phyloP scores from a whole-genome alignment of 2,329 filamentous ascomycete genomes.

The Cordyceps javanica region DNA sequence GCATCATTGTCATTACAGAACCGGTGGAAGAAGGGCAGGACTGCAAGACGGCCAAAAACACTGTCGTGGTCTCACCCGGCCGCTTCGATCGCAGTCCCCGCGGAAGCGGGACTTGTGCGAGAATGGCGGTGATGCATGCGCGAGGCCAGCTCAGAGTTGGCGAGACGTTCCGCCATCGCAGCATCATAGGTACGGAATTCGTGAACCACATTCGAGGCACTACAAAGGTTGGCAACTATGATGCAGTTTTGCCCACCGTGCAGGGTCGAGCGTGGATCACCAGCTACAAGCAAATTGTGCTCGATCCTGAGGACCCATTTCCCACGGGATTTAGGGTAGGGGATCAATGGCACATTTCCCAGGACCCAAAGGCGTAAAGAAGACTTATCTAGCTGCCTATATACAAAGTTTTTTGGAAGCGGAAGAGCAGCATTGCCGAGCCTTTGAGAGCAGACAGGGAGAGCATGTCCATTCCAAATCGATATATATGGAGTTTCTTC shows the following conservation, averaged over 20 bases:
- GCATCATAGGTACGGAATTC: conserved; percentile 39
- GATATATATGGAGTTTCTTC: too few relatives aligned
- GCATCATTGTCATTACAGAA: conserved; percentile 31
- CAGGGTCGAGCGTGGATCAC: conserved; percentile 41
- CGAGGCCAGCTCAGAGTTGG: conserved; percentile 30
- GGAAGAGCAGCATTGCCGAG: too few relatives aligned
- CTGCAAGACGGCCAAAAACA: conserved; percentile 29
- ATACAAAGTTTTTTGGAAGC: too few relatives aligned
- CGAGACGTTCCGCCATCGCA: conserved; percentile 32
- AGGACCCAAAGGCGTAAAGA: not conserved
- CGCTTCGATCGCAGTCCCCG: conserved; percentile 41
- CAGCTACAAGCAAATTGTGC: conserved; percentile 34
- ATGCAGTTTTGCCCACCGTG: conserved; percentile 34
- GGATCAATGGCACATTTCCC: conserved; percentile 9
- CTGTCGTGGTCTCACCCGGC: conserved; percentile 38
- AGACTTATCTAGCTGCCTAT: not conserved
- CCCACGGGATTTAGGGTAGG: conserved; percentile 20
- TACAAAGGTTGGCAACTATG: conserved; percentile 31
- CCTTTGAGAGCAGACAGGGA: too few relatives aligned
- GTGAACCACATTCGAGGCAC: conserved; percentile 29
- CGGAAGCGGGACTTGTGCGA: conserved; percentile 38
- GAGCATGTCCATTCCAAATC: too few relatives aligned
- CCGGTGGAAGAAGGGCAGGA: conserved; percentile 21
- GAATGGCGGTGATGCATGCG: conserved; percentile 37
- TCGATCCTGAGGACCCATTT: conserved; percentile 39